These are phyloP conservation scores for Coemansia sp. DNA, from an alignment of 192 early-diverging fungal species.

Conservation along the genomic window DNA sequence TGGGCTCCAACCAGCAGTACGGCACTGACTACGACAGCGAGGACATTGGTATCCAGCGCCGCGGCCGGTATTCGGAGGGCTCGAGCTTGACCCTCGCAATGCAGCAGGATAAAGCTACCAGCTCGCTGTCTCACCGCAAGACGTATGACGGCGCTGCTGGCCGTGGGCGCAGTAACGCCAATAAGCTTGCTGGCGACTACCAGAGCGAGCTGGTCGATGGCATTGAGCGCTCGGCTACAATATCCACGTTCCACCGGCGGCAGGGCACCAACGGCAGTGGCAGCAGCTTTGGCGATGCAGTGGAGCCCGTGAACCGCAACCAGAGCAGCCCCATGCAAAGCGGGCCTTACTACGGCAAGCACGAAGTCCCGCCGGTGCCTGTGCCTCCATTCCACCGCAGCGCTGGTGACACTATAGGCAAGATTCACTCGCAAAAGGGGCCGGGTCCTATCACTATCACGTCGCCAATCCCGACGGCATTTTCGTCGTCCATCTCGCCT, in stretches of 20 bases:
- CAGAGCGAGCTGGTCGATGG: constrained; percentile 43
- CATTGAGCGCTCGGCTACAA: constrained; percentile 51
- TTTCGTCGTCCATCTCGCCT: constrained; percentile 47
- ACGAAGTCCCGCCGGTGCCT: constrained; percentile 38
- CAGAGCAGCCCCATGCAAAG: constrained; percentile 45
- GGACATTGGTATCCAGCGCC: constrained; percentile 28
- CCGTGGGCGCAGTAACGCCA: constrained; percentile 29
- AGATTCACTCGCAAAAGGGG: constrained; percentile 15
- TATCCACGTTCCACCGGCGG: constrained; percentile 42
- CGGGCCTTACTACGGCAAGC: constrained; percentile 22
- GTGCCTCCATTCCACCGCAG: constrained; percentile 38
- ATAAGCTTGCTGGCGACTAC: constrained; percentile 46
- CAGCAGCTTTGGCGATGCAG: constrained; percentile 34
- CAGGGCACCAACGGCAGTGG: constrained; percentile 44
- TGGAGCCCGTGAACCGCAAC: constrained; percentile 15
- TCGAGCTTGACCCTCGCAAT: constrained; percentile 45
- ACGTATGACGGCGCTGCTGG: constrained; percentile 46
- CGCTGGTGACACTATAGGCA: constrained; percentile 6
- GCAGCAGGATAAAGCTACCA: constrained; percentile 38
- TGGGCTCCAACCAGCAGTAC: constrained; percentile 16
- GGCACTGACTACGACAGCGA: constrained; percentile 42
- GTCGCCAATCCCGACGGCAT: constrained; percentile 35
- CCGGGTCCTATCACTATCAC: constrained; percentile 34
- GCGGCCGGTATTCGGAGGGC: constrained; percentile 53
- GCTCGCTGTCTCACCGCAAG: constrained; percentile 42